These are phyloP conservation scores for Aphanomyces cochlioides DNA, from an alignment of 352 stramenopile species.

Conservation along the genomic window DNA sequence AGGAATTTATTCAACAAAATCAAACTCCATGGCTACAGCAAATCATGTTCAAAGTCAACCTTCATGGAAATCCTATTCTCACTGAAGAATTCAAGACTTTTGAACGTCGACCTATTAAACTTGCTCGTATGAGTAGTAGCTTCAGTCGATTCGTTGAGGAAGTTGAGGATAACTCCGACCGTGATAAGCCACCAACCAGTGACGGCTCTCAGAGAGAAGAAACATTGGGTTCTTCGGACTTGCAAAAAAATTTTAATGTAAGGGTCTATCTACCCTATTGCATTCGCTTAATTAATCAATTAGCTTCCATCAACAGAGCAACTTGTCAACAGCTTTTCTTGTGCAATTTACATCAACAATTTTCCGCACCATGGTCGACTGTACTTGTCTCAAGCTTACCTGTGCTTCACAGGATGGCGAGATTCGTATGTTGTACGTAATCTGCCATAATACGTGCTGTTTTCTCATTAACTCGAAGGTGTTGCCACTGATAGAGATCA, in stretches of 20 bases:
- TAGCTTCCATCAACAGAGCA: slow-evolving; percentile 66
- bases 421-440: slow-evolving; percentile 70
- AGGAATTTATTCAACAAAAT: slow-evolving; percentile 56
- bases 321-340: slow-evolving; percentile 82
- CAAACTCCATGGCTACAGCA: slow-evolving; percentile 45
- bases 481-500: slow-evolving; percentile 67
- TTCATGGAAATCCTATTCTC: slow-evolving; percentile 48
- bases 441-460: neutral
- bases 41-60: no score
- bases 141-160: slow-evolving; percentile 6
- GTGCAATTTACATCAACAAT: slow-evolving; percentile 71
- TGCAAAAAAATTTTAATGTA: slow-evolving; percentile 83
- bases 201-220: slow-evolving; percentile 48
- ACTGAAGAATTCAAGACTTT: slow-evolving; percentile 44
- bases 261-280: neutral
- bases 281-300: slow-evolving; percentile 1
- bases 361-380: slow-evolving; percentile 77
- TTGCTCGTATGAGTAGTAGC: slow-evolving; percentile 21
- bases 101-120: neutral
- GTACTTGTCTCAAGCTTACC: slow-evolving; percentile 66
- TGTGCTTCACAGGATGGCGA: slow-evolving; percentile 80
- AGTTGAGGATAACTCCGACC: slow-evolving; percentile 32
- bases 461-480: slow-evolving; percentile 40
- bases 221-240: slow-evolving; percentile 57
- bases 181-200: slow-evolving; percentile 27